Percentiles rank a stretch among this genome's conserved stretches.
These are phyloP conservation scores for Tothia fuscella DNA, from an alignment of 2,329 filamentous ascomycete species.

Conservation along the genomic window DNA sequence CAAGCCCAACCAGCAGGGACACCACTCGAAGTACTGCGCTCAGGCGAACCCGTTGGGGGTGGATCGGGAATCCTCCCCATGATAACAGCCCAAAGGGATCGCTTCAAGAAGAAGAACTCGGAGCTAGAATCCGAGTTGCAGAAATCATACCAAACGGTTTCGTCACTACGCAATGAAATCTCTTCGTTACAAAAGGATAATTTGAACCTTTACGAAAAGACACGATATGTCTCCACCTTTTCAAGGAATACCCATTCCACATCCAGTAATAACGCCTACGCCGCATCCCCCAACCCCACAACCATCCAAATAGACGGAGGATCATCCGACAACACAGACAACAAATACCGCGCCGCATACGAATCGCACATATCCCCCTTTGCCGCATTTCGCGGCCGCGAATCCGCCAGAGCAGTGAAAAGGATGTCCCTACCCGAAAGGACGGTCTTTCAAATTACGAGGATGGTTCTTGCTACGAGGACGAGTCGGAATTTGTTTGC, in stretches of 20 bases:
- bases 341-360: constrained; percentile 84
- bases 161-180: constrained; percentile 79
- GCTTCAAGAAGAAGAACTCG: constrained; percentile 91
- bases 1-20: constrained; percentile 34
- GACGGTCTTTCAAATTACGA: constrained; percentile 78
- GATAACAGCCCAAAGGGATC: constrained; percentile 94
- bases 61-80: constrained; percentile 89
- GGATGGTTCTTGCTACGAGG: constrained; percentile 80
- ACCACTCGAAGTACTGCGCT: constrained; percentile 45
- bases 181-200: constrained; percentile 93
- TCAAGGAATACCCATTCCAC: constrained; percentile 55
- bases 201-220: constrained; percentile 92
- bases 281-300: constrained; percentile 53
- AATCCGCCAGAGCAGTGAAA: constrained; percentile 80
- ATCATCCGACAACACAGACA: constrained; percentile 47
- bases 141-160: constrained; percentile 69
- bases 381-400: constrained; percentile 86
- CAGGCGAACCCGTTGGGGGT: constrained; percentile 57
- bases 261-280: constrained; percentile 50
- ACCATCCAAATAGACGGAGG: constrained; percentile 43
- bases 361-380: constrained; percentile 94
- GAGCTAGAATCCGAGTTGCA: constrained; percentile 86
- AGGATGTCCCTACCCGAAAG: constrained; percentile 88
- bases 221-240: constrained; percentile 89
- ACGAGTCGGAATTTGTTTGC: constrained; percentile 91